Base-by-base conservation (phyloP, 2,329 filamentous ascomycete genomes). In the Sporothrix brunneoviolacea region DNA sequence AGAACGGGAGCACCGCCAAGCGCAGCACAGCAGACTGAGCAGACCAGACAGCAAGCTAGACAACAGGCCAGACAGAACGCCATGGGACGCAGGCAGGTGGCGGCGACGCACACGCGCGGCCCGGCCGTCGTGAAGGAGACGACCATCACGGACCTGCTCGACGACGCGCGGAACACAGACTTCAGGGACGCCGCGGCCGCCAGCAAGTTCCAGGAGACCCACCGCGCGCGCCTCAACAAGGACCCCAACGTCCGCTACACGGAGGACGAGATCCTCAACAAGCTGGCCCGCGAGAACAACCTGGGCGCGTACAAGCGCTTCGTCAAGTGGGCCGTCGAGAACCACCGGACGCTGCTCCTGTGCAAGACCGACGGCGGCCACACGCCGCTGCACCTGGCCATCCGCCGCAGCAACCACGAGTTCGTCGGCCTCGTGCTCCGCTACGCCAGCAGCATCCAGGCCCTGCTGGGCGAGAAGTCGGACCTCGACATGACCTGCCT, bases 351-450 rank as follows among this genome's bases (percentile, higher is more conserved):
- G 7, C 44, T 52, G 1, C 39, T 52, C 1, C 12, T 16, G 3
- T 52, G 50, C 45, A 49, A 44, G 27, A 24, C 30, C 3, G 45
- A 38, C 15, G 40, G 33, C 3, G 44, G 50, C 8, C 15, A 33
- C 15, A 52, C 50, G 13, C 50, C 50, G 16, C 40, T 52, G 4
- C 50, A 48, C n/a, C 16, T 44, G 18, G 50, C 50, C 9, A 48
- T 52, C 24, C 36, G 37, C 32, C 4, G 8, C 8, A 27, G 22
- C 7, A 48, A 52, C 24, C 18, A 49, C n/a, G 50, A 48, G 28
- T 48, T 52, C 12, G 50, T 52, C 9, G 45, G 36, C 10, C 45
- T 48, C 13, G 45, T 52, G 15, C 45, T 52, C 13, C 27, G 16
- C 3, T 40, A 32, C 8, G 39, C 45, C 21, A 21, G 21, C 13